Evolutionary conservation across 768 basidiomycete genomes (phyloP), one percentile per base, ranked within the genome.

Genomic region (Suillus variegatus): DNA sequence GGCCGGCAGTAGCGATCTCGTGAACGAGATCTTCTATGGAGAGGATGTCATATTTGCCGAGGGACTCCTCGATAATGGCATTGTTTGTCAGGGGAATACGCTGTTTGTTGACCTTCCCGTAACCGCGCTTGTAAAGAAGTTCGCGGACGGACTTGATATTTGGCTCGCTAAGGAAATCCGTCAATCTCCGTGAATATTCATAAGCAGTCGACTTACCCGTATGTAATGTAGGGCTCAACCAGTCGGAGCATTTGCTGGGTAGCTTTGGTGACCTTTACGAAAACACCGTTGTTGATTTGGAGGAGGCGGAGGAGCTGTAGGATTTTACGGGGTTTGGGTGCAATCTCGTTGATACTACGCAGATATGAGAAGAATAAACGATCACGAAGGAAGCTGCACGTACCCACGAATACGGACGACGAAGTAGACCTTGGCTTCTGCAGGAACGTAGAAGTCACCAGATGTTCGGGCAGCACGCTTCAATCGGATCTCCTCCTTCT

Each of bases 201-300:
- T 7, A 62, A 62, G 10, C 2, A 51, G 32, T 68, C 63, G 65
- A 79, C 89, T 47, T 64, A 95, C 92, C 97, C 97, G 78, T 99
- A 99, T 68, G 97, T 92, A 75, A 99, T 83, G 81, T 98, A 99
- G 55, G 97, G 97, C 80, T 97, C 95, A 72, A 99, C 89, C 68
- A 98, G 87, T 76, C 94, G 93, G 72, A 99, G 90, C 97, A 99
- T 99, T 81, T 99, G 95, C 71, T 93, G 88, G 58, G 96, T 98
- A 38, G 97, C 95, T 79, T 86, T 93, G 73, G 95, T 98, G 63
- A 93, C 96, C 81, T 97, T 96, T 78, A 99, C 88, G 77, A 99
- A 99, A 56, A 99, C 90, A 79, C 97, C 97, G 76, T 95, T 99
- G 89, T 99, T 99, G 86, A 99, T 99, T 79, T 99, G 97, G 73